These are phyloP conservation scores for Tillandsia fasciculata DNA, from an alignment of 176 grass and related monocot species.

Conservation along the genomic window DNA sequence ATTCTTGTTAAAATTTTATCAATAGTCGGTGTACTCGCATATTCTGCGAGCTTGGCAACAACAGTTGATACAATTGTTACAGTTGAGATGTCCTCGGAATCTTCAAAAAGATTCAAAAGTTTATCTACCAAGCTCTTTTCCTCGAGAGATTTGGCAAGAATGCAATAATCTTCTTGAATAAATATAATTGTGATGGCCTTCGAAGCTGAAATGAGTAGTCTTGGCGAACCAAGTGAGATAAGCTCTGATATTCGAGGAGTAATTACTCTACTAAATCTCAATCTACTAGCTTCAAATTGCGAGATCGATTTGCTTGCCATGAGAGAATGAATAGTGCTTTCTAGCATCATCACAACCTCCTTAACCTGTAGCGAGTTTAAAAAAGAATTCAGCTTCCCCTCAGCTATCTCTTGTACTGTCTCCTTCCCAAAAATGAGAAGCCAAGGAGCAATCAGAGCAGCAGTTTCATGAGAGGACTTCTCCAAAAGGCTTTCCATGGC, in stretches of 20 bases:
- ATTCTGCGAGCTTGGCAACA: slow-evolving; percentile 55
- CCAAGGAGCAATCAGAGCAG: slow-evolving; percentile 55
- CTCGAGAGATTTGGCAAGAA: slow-evolving; percentile 52
- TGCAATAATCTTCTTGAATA: slow-evolving; percentile 30
- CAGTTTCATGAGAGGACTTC: slow-evolving; percentile 34
- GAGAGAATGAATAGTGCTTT: slow-evolving; percentile 50
- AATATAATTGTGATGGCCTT: slow-evolving; percentile 44
- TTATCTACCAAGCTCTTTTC: slow-evolving; percentile 41
- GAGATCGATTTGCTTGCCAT: slow-evolving; percentile 64
- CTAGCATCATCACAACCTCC: slow-evolving; percentile 38
- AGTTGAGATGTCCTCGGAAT: slow-evolving; percentile 38
- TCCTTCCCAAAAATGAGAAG: slow-evolving; percentile 75
- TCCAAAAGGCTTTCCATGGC: slow-evolving; percentile 34
- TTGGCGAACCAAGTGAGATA: slow-evolving; percentile 40
- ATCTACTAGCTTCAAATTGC: slow-evolving; percentile 44
- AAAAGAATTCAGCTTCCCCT: slow-evolving; percentile 46
- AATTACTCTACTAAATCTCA: slow-evolving; percentile 53
- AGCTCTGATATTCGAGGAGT: slow-evolving; percentile 39
- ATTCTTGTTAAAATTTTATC: slow-evolving; percentile 58
- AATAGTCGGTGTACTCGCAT: slow-evolving; percentile 24
- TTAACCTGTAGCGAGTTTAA: slow-evolving; percentile 35
- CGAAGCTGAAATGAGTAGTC: slow-evolving; percentile 34
- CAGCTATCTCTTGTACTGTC: slow-evolving; percentile 26
- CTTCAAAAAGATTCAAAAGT: slow-evolving; percentile 36
- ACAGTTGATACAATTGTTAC: slow-evolving; percentile 33